Percentiles rank a stretch among this genome's conserved stretches.
Conservation (phyloP, 345 rosid genomes). For the Eucalyptus regnans region DNA sequence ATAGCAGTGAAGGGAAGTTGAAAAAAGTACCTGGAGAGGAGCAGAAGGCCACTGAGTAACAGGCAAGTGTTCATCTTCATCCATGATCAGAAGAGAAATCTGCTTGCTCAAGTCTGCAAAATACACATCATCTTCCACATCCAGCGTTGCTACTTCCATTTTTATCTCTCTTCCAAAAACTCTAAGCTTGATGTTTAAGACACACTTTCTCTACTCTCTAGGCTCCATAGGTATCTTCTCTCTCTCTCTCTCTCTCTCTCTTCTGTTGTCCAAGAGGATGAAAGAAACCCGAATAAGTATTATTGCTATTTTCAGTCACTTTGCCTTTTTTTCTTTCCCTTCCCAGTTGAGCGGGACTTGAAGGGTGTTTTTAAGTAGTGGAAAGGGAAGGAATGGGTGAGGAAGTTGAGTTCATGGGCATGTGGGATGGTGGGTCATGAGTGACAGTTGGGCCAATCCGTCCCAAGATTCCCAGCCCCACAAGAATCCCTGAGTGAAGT, state of each 20-base stretch:
- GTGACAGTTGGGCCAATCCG: slow-evolving; percentile 40
- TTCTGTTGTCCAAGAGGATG: background rate
- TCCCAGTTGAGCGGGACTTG: background rate
- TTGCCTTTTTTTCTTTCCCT: background rate
- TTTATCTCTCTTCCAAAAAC: background rate
- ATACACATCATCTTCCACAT: slow-evolving; percentile 79
- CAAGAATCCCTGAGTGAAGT: slow-evolving; percentile 20
- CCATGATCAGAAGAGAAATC: slow-evolving; percentile 92
- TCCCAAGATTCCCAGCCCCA: slow-evolving; percentile 7
- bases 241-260: background rate
- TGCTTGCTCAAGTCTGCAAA: slow-evolving; percentile 91
- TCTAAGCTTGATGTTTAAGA: background rate
- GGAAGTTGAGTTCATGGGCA: background rate
- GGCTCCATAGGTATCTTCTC: background rate
- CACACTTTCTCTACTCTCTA: background rate
- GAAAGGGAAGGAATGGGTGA: background rate
- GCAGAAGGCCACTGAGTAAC: slow-evolving; percentile 30
- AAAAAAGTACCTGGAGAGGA: slow-evolving; percentile 48
- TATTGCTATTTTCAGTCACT: background rate
- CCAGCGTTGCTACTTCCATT: slow-evolving; percentile 39
- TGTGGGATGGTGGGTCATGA: slow-evolving; percentile 22
- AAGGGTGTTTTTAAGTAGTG: slow-evolving; percentile 17
- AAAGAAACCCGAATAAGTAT: background rate
- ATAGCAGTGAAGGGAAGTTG: background rate
- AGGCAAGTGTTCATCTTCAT: slow-evolving; percentile 66